Evolutionary conservation across 176 grass and related monocot genomes (phyloP).

Genomic region (Dactylis glomerata): DNA sequence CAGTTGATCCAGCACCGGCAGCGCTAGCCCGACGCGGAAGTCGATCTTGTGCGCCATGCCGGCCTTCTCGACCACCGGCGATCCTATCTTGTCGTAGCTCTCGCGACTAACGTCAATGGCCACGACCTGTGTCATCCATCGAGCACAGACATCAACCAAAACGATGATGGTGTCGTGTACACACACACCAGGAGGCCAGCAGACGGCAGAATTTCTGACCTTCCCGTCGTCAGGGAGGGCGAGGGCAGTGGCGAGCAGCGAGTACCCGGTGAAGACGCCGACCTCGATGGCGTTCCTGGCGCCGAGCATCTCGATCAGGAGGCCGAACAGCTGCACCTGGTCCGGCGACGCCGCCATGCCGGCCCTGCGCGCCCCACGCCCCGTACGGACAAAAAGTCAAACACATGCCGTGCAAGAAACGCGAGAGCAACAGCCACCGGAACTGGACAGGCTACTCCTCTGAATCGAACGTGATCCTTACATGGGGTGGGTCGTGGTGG

Average conservation of each 20-base stretch:
- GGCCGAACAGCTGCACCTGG: conserved; percentile 56
- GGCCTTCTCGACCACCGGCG: conserved; percentile 66
- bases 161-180: too few species aligned
- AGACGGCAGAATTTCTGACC: background rate
- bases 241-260: conserved; percentile 66
- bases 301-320: conserved; percentile 57
- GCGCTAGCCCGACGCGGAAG: conserved; percentile 47
- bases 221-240: conserved; percentile 54
- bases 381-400: background rate
- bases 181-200: background rate
- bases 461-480: background rate
- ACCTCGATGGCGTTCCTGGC: conserved; percentile 70
- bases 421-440: background rate
- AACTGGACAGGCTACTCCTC: background rate
- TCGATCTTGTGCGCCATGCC: conserved; percentile 71
- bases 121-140: conserved; percentile 40
- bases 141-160: background rate
- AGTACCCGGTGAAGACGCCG: conserved; percentile 76
- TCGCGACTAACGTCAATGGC: conserved; percentile 59
- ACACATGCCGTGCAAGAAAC: background rate
- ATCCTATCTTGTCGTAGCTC: conserved; percentile 51
- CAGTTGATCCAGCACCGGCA: conserved; percentile 43
- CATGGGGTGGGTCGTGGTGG: conserved; percentile 47
- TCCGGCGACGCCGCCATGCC: conserved; percentile 57
- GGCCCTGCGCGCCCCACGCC: background rate